A percentile compares a stretch with the other conserved stretches of the same genome.
phyloP scores from a whole-genome alignment of 1,284 basidiomycete genomes.

The Takashimella koratensis region DNA sequence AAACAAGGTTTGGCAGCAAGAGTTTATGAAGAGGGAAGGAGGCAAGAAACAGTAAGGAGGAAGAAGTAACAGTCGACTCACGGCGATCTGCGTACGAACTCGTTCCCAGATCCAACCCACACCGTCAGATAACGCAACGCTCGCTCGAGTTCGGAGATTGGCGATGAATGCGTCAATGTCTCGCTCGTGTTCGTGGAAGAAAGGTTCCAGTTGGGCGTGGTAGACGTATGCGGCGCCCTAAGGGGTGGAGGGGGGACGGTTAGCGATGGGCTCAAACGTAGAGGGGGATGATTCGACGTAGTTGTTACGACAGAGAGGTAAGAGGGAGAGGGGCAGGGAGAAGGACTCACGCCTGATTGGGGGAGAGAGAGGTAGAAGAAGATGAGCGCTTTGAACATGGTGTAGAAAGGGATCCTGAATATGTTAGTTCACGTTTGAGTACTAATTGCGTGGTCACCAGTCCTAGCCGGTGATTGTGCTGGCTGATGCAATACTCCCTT shows the following conservation, averaged over 20 bases:
- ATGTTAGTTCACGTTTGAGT: too few relatives aligned
- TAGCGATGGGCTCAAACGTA: neutral
- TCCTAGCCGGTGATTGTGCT: too few relatives aligned
- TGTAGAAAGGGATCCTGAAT: conserved; percentile 73
- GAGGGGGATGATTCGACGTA: neutral
- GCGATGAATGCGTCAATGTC: conserved; percentile 63
- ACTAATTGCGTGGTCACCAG: too few relatives aligned
- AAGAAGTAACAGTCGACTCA: conserved; percentile 15
- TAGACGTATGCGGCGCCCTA: conserved; percentile 73
- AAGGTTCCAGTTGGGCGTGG: conserved; percentile 61
- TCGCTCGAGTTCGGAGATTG: conserved; percentile 30
- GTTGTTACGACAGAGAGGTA: neutral
- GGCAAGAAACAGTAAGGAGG: neutral
- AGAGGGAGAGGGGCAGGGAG: neutral
- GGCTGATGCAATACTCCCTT: too few relatives aligned
- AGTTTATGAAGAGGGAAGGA: neutral
- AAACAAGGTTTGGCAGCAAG: neutral
- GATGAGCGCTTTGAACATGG: conserved; percentile 65
- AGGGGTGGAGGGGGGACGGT: conserved; percentile 1
- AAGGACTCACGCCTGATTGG: conserved; percentile 61
- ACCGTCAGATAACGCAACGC: conserved; percentile 26
- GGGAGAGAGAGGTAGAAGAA: conserved; percentile 70
- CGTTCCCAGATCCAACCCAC: conserved; percentile 43
- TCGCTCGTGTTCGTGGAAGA: conserved; percentile 62
- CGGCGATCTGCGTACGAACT: conserved; percentile 34